Percentiles rank a stretch among this genome's conserved stretches.
Evolutionary conservation across 371 early-diverging fungal species (phyloP).

Genomic region (Rhizopus stolonifer): DNA sequence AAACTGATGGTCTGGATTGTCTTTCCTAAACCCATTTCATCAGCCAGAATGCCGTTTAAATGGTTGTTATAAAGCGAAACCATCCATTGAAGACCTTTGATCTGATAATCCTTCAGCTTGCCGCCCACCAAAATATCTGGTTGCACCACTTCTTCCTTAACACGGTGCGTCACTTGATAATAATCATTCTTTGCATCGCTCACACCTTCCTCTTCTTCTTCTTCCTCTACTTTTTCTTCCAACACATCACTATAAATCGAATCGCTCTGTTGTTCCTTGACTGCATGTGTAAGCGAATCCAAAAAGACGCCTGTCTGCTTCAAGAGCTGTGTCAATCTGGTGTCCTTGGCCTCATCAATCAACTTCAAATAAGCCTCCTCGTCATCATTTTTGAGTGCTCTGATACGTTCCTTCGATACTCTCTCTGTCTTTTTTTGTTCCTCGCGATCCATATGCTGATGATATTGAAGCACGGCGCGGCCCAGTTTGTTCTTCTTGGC

Average conservation of each 20-base stretch:
- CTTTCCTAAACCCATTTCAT: conserved; percentile 98
- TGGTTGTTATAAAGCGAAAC: conserved; percentile 95
- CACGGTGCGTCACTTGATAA: conserved; percentile 84
- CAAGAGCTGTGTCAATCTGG: conserved; percentile 91
- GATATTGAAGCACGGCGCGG: conserved; percentile 72
- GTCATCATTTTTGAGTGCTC: conserved; percentile 92
- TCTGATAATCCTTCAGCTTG: conserved; percentile 94
- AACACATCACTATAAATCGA: conserved; percentile 29
- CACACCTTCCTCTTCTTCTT: conserved; percentile 25
- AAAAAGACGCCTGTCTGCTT: conserved; percentile 89
- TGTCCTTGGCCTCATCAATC: conserved; percentile 93
- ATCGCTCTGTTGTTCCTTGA: conserved; percentile 71
- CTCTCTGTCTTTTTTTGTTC: conserved; percentile 84
- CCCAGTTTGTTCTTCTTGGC: conserved; percentile 73
- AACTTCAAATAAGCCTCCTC: conserved; percentile 95
- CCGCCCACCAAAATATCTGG: conserved; percentile 87
- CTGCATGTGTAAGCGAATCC: conserved; percentile 73
- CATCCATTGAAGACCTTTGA: conserved; percentile 99
- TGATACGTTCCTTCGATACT: conserved; percentile 89
- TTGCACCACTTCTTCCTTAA: conserved; percentile 80
- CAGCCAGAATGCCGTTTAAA: conserved; percentile 97
- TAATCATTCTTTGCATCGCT: conserved; percentile 72
- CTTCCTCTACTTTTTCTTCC: conserved; percentile 45
- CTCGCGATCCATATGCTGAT: conserved; percentile 86
- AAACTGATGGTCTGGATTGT: conserved; percentile 98